Percentiles rank a stretch among this genome's conserved stretches.
phyloP scores from a whole-genome alignment of 2,329 filamentous ascomycete species.

The Neofusicoccum sp. region DNA sequence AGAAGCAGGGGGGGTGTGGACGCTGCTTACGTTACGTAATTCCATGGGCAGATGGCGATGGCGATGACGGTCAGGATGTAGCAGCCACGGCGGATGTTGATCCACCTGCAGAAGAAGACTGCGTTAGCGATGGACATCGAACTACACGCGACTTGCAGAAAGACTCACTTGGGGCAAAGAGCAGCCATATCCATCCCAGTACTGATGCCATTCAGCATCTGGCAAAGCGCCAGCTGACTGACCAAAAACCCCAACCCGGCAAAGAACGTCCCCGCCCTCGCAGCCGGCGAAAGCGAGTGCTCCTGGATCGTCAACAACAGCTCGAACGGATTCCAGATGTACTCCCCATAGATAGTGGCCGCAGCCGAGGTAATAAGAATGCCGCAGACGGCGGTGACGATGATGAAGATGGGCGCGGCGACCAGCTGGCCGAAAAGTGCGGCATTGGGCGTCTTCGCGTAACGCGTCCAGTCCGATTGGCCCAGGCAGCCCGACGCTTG shows the following conservation, averaged over 20 bases:
- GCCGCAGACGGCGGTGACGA: slow-evolving; percentile 38
- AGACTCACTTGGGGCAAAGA: slow-evolving; percentile 24
- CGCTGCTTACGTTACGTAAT: slow-evolving; percentile 3
- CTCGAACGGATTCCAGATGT: slow-evolving; percentile 41
- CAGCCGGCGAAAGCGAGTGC: slow-evolving; percentile 24
- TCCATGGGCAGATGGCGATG: slow-evolving; percentile 27
- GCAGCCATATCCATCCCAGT: slow-evolving; percentile 30
- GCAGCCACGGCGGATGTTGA: slow-evolving; percentile 25
- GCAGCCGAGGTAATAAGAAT: slow-evolving; percentile 44
- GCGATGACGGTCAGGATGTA: slow-evolving; percentile 27
- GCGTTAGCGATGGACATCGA: neutral
- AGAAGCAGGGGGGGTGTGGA: neutral
- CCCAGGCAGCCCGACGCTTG: slow-evolving; percentile 44
- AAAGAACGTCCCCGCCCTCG: slow-evolving; percentile 30
- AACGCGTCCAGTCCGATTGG: slow-evolving; percentile 47
- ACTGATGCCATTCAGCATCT: slow-evolving; percentile 27
- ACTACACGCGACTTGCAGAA: neutral
- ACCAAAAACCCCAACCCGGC: slow-evolving; percentile 29
- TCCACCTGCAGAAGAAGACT: neutral
- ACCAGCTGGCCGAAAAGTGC: slow-evolving; percentile 39
- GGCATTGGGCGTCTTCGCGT: slow-evolving; percentile 30
- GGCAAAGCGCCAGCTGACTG: slow-evolving; percentile 27
- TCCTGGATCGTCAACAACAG: slow-evolving; percentile 28
- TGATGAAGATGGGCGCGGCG: slow-evolving; percentile 39
- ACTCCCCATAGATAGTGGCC: slow-evolving; percentile 32